phyloP scores from a whole-genome alignment of 2,329 filamentous ascomycete species.

The Nothopassalora personata region DNA sequence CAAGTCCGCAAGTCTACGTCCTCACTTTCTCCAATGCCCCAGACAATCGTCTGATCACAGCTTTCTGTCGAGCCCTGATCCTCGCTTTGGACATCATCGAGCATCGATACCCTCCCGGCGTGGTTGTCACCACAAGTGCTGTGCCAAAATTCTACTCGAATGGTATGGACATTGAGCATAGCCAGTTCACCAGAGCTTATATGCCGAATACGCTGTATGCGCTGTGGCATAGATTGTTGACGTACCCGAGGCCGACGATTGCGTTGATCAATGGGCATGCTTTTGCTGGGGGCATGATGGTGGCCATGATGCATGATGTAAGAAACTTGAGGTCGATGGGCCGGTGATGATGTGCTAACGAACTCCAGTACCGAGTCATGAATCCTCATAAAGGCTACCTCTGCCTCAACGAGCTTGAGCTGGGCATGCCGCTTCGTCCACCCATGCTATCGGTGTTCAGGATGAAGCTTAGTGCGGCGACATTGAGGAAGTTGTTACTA shows the following conservation, averaged over 20 bases:
- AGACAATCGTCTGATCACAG: slow-evolving; percentile 69
- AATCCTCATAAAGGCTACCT: slow-evolving; percentile 65
- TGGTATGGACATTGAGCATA: slow-evolving; percentile 70
- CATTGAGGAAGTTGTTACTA: slow-evolving; percentile 63
- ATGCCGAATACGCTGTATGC: slow-evolving; percentile 57
- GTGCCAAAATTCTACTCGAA: slow-evolving; percentile 79
- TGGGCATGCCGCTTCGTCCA: slow-evolving; percentile 68
- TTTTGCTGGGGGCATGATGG: slow-evolving; percentile 77
- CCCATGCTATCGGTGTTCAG: slow-evolving; percentile 72
- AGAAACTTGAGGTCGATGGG: background rate
- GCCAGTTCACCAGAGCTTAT: slow-evolving; percentile 54
- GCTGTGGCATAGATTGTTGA: slow-evolving; percentile 61
- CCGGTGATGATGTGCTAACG: background rate
- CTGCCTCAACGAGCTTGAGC: slow-evolving; percentile 76
- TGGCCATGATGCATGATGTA: slow-evolving; percentile 69
- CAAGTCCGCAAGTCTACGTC: slow-evolving; percentile 60
- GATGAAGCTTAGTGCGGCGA: slow-evolving; percentile 54
- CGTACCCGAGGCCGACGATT: slow-evolving; percentile 76
- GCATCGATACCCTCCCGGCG: slow-evolving; percentile 61
- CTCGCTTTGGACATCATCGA: slow-evolving; percentile 71
- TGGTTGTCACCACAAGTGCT: slow-evolving; percentile 69
- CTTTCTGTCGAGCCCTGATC: slow-evolving; percentile 62
- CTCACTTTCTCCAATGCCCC: slow-evolving; percentile 65
- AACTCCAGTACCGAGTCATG: slow-evolving; percentile 63
- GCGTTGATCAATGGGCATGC: slow-evolving; percentile 75